Percentiles rank a stretch among this genome's conserved stretches.
These are phyloP conservation scores for Diaporthe sp. DNA, from an alignment of 2,329 filamentous ascomycete species.

Conservation along the genomic window DNA sequence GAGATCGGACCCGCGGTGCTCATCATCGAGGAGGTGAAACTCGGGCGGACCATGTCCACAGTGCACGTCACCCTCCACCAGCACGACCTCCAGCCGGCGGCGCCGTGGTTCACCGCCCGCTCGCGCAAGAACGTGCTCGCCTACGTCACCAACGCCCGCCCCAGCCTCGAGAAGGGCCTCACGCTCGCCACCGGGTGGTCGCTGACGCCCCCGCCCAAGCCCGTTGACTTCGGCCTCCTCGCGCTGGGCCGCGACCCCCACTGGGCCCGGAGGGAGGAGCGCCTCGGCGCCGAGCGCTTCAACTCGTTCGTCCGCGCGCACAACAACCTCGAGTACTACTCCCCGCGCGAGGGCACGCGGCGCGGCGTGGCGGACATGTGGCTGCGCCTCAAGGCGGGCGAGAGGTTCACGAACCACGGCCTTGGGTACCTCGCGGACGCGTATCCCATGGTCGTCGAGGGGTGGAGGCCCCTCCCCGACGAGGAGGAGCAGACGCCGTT, in stretches of 20 bases:
- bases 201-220: neutral
- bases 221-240: neutral
- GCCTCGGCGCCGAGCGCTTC: neutral
- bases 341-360: neutral
- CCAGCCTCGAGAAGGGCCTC: conserved; percentile 7
- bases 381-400: conserved; percentile 1
- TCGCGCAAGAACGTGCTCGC: conserved; percentile 15
- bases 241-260: neutral
- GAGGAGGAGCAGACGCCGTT: conserved; percentile 14
- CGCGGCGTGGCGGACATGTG: conserved; percentile 17
- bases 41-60: neutral
- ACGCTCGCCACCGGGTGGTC: conserved; percentile 17
- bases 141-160: conserved; percentile 1
- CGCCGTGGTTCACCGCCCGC: neutral
- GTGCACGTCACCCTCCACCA: neutral
- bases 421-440: conserved; percentile 12
- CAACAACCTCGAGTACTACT: conserved; percentile 12
- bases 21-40: neutral
- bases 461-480: neutral
- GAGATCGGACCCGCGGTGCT: neutral
- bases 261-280: neutral
- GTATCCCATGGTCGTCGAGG: conserved; percentile 16
- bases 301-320: neutral
- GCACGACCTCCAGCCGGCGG: neutral
- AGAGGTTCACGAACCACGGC: neutral